Conservation (phyloP, 2,329 filamentous ascomycete species). For the Colletotrichum euphorbiae region DNA sequence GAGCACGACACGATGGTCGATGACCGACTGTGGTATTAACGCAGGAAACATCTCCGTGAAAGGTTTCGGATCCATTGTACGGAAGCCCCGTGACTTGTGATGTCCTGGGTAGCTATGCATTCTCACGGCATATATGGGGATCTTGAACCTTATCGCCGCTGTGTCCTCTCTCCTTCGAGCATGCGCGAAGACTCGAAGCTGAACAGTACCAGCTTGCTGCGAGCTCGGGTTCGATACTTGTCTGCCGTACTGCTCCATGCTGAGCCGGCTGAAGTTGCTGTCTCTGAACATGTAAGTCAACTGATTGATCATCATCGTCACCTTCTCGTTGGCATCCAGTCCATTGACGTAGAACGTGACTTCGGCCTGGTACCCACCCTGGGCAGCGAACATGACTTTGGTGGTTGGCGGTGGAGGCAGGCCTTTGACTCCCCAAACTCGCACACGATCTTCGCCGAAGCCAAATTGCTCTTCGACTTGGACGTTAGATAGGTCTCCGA, state of each 20-base stretch:
- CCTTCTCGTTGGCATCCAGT: conserved; percentile 41
- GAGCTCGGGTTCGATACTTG: conserved; percentile 40
- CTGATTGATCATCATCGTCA: conserved; percentile 43
- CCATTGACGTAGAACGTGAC: conserved; percentile 37
- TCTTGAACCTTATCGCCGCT: conserved; percentile 43
- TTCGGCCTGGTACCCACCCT: conserved; percentile 60
- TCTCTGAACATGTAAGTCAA: conserved; percentile 43
- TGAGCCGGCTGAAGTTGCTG: conserved; percentile 50
- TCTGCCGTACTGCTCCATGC: conserved; percentile 47
- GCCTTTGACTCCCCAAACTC: conserved; percentile 55
- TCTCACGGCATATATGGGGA: conserved; percentile 51
- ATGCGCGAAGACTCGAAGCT: conserved; percentile 44
- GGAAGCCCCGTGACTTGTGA: conserved; percentile 57
- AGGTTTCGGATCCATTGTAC: conserved; percentile 55
- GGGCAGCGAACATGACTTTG: conserved; percentile 63
- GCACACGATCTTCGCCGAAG: conserved; percentile 48
- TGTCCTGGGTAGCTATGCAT: conserved; percentile 58
- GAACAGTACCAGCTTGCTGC: conserved; percentile 43
- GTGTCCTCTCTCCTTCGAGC: conserved; percentile 44
- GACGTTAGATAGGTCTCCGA: conserved; percentile 53
- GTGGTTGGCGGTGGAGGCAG: conserved; percentile 61
- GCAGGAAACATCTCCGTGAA: conserved; percentile 59
- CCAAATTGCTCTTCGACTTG: conserved; percentile 48
- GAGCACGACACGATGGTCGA: conserved; percentile 45
- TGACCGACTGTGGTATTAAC: conserved; percentile 45